These are phyloP conservation scores for Vigna trinervia DNA, from an alignment of 306 rosid genomes.

Conservation along the genomic window DNA sequence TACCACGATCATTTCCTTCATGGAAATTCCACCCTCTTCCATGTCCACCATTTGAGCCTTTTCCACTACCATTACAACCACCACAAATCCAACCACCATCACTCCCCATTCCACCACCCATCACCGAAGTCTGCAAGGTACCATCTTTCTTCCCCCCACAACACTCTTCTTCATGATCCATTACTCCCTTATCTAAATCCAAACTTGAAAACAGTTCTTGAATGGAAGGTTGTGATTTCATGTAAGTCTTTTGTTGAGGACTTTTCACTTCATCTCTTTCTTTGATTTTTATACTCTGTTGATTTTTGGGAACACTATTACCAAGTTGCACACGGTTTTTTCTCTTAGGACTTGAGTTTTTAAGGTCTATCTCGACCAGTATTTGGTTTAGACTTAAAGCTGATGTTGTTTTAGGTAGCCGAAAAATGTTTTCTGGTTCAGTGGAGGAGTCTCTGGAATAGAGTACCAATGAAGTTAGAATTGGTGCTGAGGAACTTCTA, in stretches of 20 bases:
- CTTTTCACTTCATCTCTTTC: slow-evolving; percentile 43
- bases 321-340: slow-evolving; percentile 33
- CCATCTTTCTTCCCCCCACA: slow-evolving; percentile 36
- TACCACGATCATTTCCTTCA: slow-evolving; percentile 58
- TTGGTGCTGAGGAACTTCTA: slow-evolving; percentile 70
- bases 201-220: slow-evolving; percentile 55
- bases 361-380: slow-evolving; percentile 44
- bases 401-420: slow-evolving; percentile 57
- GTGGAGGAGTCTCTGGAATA: slow-evolving; percentile 52
- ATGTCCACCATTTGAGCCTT: slow-evolving; percentile 47
- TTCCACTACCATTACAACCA: slow-evolving; percentile 45
- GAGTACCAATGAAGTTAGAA: slow-evolving; percentile 60
- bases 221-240: slow-evolving; percentile 33
- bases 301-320: slow-evolving; percentile 23
- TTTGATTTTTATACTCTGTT: slow-evolving; percentile 32
- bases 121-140: slow-evolving; percentile 51
- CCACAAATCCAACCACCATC: slow-evolving; percentile 50
- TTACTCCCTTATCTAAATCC: slow-evolving; percentile 48
- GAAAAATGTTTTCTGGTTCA: slow-evolving; percentile 53
- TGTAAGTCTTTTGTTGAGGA: slow-evolving; percentile 30
- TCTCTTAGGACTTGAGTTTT: slow-evolving; percentile 44
- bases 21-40: slow-evolving; percentile 49
- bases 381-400: slow-evolving; percentile 45
- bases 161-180: slow-evolving; percentile 43
- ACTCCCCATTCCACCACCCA: slow-evolving; percentile 58